Evolutionary conservation across 2,329 filamentous ascomycete genomes (phyloP).

Genomic region (Zasmidium angulare): DNA sequence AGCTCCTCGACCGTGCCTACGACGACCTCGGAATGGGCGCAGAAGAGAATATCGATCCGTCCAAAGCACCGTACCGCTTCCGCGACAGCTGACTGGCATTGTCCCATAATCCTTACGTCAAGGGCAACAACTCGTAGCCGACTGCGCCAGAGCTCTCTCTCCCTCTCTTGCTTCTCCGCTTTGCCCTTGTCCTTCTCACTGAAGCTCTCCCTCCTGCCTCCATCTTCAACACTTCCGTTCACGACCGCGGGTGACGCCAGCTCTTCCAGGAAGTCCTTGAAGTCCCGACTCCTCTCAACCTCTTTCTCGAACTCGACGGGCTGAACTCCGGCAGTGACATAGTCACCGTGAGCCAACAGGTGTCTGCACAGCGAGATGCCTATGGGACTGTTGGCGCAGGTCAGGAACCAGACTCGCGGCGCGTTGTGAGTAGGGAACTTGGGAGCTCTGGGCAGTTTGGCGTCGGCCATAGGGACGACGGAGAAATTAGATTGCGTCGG

Average conservation of each 20-base stretch:
- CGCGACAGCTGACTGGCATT: conserved; percentile 83
- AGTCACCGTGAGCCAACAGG: conserved; percentile 87
- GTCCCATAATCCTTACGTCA: conserved; percentile 61
- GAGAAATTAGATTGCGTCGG: neutral
- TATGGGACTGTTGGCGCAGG: conserved; percentile 80
- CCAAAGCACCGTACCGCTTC: conserved; percentile 83
- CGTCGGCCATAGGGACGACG: conserved; percentile 22
- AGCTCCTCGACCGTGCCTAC: conserved; percentile 91
- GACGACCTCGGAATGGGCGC: conserved; percentile 84
- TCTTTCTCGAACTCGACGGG: conserved; percentile 74
- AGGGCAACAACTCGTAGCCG: conserved; percentile 65
- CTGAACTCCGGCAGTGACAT: conserved; percentile 79
- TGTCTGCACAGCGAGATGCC: conserved; percentile 78
- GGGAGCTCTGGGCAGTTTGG: conserved; percentile 37
- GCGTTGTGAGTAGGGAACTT: conserved; percentile 62
- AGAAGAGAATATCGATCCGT: conserved; percentile 84
- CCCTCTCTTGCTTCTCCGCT: conserved; percentile 20
- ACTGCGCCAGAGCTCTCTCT: conserved; percentile 63
- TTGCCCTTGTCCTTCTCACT: conserved; percentile 57
- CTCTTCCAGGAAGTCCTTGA: conserved; percentile 72
- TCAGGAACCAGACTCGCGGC: conserved; percentile 90
- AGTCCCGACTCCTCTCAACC: conserved; percentile 69
- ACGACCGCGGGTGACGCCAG: conserved; percentile 30
- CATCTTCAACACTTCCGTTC: conserved; percentile 33
- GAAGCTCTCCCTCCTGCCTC: conserved; percentile 11